Evolutionary conservation across 2,329 filamentous ascomycete genomes (phyloP), one percentile per base, ranked within the genome.

Genomic region (Nemania sp.): DNA sequence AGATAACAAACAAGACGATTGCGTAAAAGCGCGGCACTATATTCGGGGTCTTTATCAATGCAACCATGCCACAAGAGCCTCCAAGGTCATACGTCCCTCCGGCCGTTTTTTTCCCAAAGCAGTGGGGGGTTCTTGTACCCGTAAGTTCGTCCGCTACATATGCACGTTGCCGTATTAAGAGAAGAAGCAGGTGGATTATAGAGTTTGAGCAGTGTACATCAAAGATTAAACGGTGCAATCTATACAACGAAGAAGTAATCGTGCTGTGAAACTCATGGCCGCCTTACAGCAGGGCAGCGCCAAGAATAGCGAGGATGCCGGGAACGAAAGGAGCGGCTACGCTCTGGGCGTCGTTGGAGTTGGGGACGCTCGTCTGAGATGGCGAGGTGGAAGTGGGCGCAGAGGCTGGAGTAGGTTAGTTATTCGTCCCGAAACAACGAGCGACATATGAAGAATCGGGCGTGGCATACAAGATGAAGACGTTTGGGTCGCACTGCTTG

Each of bases 281-380:
- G 17, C 2, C 17, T 64, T 71, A 72, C 32, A 72, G 58, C 21
- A 72, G 59, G 32, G 62, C 67, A 7, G 67, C 68, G 21, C 67
- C 71, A 20, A 70, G 49, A 43, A 66, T 55, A 20, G 71, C 52
- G 39, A 71, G 60, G 43, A 73, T 20, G 18, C 69, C 68, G 5
- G 68, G 70, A 51, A 73, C 53, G 45, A 72, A 56, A 60, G 72
- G 68, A 58, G 69, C 69, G 37, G 60, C 65, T 18, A 67, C 42
- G 51, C 55, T 66, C 50, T 60, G 64, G 49, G 68, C 72, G 32
- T 63, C 70, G 62, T 73, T 73, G 55, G 64, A 67, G 65, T 69
- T 69, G 53, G 72, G 70, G 46, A 59, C 46, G 37, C 32, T 60
- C 17, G 68, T 68, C 59, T 59, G 15, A 15, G 66, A 29, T 20